phyloP scores from a whole-genome alignment of 495 filamentous ascomycete genomes.

The Podospora conica region DNA sequence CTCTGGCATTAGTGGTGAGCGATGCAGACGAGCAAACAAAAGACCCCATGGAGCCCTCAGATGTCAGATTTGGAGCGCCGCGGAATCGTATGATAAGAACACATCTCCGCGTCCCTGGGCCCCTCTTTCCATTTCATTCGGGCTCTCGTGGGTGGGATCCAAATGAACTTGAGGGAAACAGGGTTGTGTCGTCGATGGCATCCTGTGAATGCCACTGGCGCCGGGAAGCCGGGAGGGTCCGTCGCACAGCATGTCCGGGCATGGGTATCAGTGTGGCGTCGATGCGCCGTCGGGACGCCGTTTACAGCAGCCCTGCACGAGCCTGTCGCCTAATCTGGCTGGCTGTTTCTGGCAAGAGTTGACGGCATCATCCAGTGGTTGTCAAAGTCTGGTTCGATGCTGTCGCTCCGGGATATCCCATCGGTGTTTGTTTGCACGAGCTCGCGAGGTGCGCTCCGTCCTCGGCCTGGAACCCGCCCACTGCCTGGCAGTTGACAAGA shows the following conservation, averaged over 20 bases:
- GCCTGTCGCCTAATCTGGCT: background rate
- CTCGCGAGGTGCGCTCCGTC: background rate
- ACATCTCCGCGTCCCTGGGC: background rate
- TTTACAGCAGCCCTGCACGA: background rate
- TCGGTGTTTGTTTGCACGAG: background rate
- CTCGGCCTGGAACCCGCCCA: background rate
- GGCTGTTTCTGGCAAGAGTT: background rate
- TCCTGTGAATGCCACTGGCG: background rate
- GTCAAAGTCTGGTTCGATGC: background rate
- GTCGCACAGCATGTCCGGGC: background rate
- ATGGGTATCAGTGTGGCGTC: background rate
- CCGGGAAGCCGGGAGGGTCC: background rate
- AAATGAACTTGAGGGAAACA: background rate
- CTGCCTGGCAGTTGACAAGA: background rate
- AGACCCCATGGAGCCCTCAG: background rate
- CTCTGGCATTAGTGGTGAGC: background rate
- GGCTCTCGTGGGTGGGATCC: background rate
- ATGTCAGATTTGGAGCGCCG: background rate
- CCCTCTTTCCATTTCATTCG: background rate
- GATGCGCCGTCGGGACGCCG: background rate
- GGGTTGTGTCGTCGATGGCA: background rate
- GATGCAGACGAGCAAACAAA: background rate
- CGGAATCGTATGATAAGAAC: background rate
- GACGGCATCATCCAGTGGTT: background rate
- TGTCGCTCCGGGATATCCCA: background rate